Conservation (phyloP, 2,329 filamentous ascomycete species). For the Blumeria hordei region DNA sequence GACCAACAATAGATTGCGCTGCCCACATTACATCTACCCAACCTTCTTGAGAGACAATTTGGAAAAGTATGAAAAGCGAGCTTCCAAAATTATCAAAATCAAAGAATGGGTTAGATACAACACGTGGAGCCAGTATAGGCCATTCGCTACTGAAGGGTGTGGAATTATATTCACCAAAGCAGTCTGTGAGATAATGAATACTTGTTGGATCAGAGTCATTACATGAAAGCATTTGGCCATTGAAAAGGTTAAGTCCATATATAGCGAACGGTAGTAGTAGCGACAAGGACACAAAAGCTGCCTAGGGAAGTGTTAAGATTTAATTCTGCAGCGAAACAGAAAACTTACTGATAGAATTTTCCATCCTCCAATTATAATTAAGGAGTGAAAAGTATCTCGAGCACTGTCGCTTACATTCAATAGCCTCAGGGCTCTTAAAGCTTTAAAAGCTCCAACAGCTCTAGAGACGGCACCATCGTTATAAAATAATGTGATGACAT, state of each 20-base stretch:
- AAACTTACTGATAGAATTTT: constrained; percentile 40
- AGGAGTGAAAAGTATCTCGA: constrained; percentile 84
- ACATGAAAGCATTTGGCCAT: constrained; percentile 53
- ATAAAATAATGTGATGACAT: constrained; percentile 59
- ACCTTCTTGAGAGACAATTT: constrained; percentile 95
- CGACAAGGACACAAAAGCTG: constrained; percentile 81
- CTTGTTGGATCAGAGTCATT: constrained; percentile 38
- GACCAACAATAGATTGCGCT: constrained; percentile 58
- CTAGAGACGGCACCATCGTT: constrained; percentile 69
- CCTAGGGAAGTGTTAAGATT: constrained; percentile 17
- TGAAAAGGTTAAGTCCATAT: constrained; percentile 83
- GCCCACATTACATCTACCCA: constrained; percentile 87
- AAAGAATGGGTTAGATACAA: constrained; percentile 60
- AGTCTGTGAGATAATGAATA: constrained; percentile 40
- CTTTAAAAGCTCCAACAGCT: constrained; percentile 91
- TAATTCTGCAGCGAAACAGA: not conserved
- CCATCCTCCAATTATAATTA: constrained; percentile 83
- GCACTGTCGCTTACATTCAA: constrained; percentile 94
- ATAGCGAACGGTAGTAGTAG: constrained; percentile 91
- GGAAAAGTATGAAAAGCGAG: constrained; percentile 86
- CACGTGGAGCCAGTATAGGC: constrained; percentile 61
- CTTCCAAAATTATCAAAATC: constrained; percentile 90
- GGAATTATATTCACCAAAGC: constrained; percentile 61
- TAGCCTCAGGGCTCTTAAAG: constrained; percentile 67
- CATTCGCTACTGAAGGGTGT: constrained; percentile 51